These are phyloP conservation scores for Iberis pinnata DNA, from an alignment of 345 rosid species.

Conservation along the genomic window DNA sequence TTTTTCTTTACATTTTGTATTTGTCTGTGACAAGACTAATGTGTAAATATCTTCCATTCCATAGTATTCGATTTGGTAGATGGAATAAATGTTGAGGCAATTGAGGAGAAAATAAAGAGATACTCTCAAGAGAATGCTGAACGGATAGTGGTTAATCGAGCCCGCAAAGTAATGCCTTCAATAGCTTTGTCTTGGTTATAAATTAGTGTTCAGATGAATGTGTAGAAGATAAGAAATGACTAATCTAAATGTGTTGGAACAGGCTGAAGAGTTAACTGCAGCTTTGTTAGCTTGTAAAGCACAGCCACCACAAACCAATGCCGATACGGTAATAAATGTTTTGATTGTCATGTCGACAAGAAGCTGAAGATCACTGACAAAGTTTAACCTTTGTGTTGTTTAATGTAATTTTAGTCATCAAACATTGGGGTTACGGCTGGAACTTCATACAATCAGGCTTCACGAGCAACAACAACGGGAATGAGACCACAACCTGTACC, in stretches of 20 bases:
- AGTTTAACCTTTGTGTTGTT: conserved; percentile 1
- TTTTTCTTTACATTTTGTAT: neutral
- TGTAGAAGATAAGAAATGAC: neutral
- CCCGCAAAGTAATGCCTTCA: conserved; percentile 53
- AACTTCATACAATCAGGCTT: conserved; percentile 68
- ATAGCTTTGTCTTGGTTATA: neutral
- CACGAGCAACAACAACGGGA: conserved; percentile 60
- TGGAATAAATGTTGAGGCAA: conserved; percentile 62
- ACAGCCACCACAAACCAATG: conserved; percentile 39
- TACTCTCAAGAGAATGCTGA: conserved; percentile 86
- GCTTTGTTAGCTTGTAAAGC: conserved; percentile 85
- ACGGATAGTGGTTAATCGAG: conserved; percentile 76
- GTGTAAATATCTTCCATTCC: neutral
- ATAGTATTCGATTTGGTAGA: conserved; percentile 68
- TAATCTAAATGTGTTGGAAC: conserved; percentile 12
- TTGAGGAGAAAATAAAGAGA: conserved; percentile 61
- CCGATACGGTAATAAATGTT: conserved; percentile 50
- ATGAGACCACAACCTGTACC: conserved; percentile 75
- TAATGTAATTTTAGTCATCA: conserved; percentile 31
- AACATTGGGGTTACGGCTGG: conserved; percentile 43
- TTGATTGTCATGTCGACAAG: neutral
- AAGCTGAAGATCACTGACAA: neutral
- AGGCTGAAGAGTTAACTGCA: conserved; percentile 91
- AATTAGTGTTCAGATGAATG: neutral
- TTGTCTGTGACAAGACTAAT: conserved; percentile 6